Evolutionary conservation across 495 filamentous ascomycete species (phyloP).

Genomic region (Achaetomiella virescens): DNA sequence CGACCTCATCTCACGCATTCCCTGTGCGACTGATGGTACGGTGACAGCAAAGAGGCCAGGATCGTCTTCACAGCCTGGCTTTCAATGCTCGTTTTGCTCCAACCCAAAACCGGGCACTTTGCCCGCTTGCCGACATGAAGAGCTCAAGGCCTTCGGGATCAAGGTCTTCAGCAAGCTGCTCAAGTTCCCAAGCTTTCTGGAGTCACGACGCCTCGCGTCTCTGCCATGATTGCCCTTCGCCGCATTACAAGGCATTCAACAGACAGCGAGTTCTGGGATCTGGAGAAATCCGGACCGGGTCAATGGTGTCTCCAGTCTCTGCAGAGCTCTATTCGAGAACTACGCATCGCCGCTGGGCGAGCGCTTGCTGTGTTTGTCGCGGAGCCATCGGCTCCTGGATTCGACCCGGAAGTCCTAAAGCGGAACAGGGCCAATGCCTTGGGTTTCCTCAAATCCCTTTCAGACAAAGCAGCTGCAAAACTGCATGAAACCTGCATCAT

Average conservation of each 20-base stretch:
- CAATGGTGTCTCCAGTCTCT: constrained; percentile 77
- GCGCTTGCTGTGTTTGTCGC: constrained; percentile 54
- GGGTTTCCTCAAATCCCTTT: constrained; percentile 61
- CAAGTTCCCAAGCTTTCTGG: constrained; percentile 50
- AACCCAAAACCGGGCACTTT: not conserved
- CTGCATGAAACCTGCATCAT: constrained; percentile 79
- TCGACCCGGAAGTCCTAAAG: constrained; percentile 29
- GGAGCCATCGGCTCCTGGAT: constrained; percentile 40
- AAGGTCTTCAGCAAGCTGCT: constrained; percentile 52
- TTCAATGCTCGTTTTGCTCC: constrained; percentile 23
- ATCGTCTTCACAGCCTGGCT: not conserved
- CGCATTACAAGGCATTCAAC: constrained; percentile 60
- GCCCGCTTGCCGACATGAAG: not conserved
- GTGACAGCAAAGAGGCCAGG: constrained; percentile 8
- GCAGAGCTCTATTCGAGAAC: constrained; percentile 74
- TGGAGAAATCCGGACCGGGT: constrained; percentile 59
- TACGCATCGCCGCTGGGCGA: constrained; percentile 70
- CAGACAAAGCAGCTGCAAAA: constrained; percentile 54
- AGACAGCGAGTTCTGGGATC: constrained; percentile 51
- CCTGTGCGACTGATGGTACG: constrained; percentile 34
- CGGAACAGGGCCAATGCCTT: constrained; percentile 64
- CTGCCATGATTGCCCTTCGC: constrained; percentile 65
- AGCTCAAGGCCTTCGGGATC: constrained; percentile 31
- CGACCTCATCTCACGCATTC: constrained; percentile 30
- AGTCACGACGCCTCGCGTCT: constrained; percentile 58